Base-by-base conservation (phyloP, 495 filamentous ascomycete genomes). In the Trichoderma parareesei region DNA sequence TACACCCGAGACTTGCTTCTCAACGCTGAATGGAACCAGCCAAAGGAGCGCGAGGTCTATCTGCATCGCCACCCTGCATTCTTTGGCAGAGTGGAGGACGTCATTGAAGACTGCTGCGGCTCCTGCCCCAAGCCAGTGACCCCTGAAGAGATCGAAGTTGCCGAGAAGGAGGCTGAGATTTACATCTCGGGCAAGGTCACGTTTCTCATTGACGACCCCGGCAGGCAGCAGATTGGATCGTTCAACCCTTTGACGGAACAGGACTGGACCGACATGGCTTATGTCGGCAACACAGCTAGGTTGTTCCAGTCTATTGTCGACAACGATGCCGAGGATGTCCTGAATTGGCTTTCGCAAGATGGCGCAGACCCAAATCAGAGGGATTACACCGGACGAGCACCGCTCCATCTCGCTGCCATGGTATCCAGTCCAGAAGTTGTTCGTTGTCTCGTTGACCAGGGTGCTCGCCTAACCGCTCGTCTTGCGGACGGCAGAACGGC, bases 11-110 rank as follows among this genome's bases (percentile, higher is more conserved):
- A 94, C 70, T 71, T 92, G 13, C 78, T 93, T n/a, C 81, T 94
- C 10, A 94, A 94, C 67, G 89, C 90, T 0, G 88, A 94, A 70
- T 94, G 90, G 90, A 94, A 93, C 67, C 83, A 87, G 67, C 79
- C 79, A 0, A 84, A 90, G 18, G 84, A 90, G 38, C 81, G 90
- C 18, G 76, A 84, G 46, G 86, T 91, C 3, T 84, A 88, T 66
- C 79, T 94, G 5, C 90, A 94, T 73, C 83, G 90, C 3, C 90
- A 94, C 69, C 90, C 90, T 13, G 88, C 86, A 46, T 91, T 84
- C 66, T 88, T 91, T 65, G 89, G 89, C 6, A 79, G 81, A 35
- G 79, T 83, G 3, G 77, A 82, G 20, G 83, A 92, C 76, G 83
- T 93, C 37, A 81, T 91, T 49, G 76, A 82, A 13, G 90, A 93